Percentiles rank a stretch among this genome's conserved stretches.
phyloP scores from a whole-genome alignment of 73 alveolate genomes.

The Blepharisma stoltei region DNA sequence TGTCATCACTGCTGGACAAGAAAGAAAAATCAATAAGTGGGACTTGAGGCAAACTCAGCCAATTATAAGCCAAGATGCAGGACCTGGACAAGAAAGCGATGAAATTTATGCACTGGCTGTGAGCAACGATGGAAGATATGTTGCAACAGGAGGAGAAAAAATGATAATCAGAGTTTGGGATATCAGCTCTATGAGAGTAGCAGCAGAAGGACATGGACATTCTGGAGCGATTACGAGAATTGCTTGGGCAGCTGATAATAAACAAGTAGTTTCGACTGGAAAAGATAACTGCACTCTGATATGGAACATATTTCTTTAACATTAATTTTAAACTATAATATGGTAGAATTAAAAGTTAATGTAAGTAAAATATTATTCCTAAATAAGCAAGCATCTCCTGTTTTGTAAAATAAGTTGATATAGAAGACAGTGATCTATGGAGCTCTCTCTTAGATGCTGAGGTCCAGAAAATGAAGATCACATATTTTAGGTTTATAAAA shows the following conservation, averaged over 20 bases:
- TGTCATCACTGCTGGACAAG: conserved; percentile 88
- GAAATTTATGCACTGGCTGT: conserved; percentile 80
- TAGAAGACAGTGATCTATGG: no score
- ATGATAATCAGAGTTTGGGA: conserved; percentile 77
- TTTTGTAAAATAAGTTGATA: no score
- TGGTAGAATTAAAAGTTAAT: no score
- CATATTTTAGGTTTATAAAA: no score
- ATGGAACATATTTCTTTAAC: conserved; percentile 69
- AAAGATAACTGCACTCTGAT: conserved; percentile 74
- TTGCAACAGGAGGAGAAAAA: conserved; percentile 83
- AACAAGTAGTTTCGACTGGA: conserved; percentile 74
- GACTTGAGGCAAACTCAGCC: conserved; percentile 89
- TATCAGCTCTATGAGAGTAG: conserved; percentile 45
- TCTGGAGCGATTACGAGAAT: conserved; percentile 66
- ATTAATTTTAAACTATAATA: no score
- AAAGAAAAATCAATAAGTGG: conserved; percentile 93
- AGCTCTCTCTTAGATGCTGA: no score
- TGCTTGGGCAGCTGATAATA: conserved; percentile 72
- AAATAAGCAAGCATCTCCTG: no score
- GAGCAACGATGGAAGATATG: conserved; percentile 66
- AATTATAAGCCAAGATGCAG: conserved; percentile 62
- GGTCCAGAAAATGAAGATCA: no score
- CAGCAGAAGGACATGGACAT: conserved; percentile 80
- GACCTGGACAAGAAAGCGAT: conserved; percentile 88
- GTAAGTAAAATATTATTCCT: no score